These are phyloP conservation scores for Dinochytrium kinnereticum DNA, from an alignment of 371 early-diverging fungal genomes.

Conservation along the genomic window DNA sequence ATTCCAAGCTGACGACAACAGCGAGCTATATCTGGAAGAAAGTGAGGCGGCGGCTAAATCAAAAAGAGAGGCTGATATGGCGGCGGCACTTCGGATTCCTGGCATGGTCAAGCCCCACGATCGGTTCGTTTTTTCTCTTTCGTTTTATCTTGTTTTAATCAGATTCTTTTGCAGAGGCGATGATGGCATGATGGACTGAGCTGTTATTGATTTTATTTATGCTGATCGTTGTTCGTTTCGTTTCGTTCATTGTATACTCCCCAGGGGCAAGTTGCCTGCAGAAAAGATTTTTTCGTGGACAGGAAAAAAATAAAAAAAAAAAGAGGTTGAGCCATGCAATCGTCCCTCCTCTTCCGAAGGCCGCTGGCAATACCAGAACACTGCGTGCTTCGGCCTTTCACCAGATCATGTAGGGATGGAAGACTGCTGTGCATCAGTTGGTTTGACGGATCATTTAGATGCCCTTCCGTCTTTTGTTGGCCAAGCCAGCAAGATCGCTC, in stretches of 20 bases:
- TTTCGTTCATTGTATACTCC: no score
- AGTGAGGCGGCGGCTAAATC: conserved; percentile 84
- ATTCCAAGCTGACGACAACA: conserved; percentile 86
- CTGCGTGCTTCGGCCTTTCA: no score
- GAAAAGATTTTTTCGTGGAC: not conserved
- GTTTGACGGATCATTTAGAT: not conserved
- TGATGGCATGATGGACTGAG: not conserved
- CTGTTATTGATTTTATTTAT: not conserved
- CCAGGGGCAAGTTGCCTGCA: not conserved
- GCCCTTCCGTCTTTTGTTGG: not conserved
- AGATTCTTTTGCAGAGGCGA: not conserved
- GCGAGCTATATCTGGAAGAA: conserved; percentile 90
- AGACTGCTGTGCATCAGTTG: no score
- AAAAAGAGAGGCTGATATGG: conserved; percentile 79
- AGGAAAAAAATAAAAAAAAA: not conserved
- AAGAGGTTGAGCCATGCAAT: no score
- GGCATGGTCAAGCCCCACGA: conserved; percentile 97
- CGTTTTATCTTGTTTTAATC: not conserved
- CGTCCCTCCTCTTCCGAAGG: no score
- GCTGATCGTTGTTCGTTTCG: not conserved
- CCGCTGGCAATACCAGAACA: no score
- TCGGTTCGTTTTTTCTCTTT: conserved; percentile 28
- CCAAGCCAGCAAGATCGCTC: not conserved
- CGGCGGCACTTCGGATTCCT: conserved; percentile 87
- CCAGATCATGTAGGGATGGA: no score